Evolutionary conservation across 2,329 filamentous ascomycete species (phyloP).

Genomic region (Xylaria sp.): DNA sequence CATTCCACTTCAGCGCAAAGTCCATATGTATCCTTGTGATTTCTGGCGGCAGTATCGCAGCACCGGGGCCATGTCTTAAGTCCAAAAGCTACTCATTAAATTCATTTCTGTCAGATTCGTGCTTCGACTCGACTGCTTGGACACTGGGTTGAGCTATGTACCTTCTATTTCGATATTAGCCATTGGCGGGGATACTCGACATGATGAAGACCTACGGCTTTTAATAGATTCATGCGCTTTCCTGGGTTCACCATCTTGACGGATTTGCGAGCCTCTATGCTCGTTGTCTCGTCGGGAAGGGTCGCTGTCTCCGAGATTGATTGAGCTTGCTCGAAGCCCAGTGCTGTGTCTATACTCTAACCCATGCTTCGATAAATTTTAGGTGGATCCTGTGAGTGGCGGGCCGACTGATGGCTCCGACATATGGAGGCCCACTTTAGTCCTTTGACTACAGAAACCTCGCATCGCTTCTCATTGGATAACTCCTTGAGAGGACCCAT

Average conservation of each 20-base stretch:
- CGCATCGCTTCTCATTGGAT: background rate
- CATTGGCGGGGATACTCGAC: constrained; percentile 10
- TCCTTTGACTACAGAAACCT: background rate
- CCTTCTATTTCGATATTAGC: constrained; percentile 49
- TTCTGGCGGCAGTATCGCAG: constrained; percentile 80
- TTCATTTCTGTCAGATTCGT: constrained; percentile 17
- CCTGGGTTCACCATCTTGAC: constrained; percentile 53
- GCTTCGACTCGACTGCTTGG: constrained; percentile 6
- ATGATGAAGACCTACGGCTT: constrained; percentile 44
- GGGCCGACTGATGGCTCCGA: constrained; percentile 32
- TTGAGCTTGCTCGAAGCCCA: background rate
- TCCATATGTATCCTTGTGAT: constrained; percentile 80
- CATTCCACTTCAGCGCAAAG: constrained; percentile 70
- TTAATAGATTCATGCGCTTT: constrained; percentile 51
- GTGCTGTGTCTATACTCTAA: background rate
- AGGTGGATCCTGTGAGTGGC: constrained; percentile 32
- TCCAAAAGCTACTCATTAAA: constrained; percentile 46
- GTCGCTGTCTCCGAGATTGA: constrained; percentile 9
- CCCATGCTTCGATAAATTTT: constrained; percentile 39
- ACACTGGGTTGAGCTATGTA: constrained; percentile 36
- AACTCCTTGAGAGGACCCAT: background rate
- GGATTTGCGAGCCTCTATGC: constrained; percentile 43
- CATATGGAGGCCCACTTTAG: constrained; percentile 14
- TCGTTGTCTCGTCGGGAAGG: constrained; percentile 34
- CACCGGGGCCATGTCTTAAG: constrained; percentile 83